Base-by-base conservation (phyloP, 1,284 basidiomycete genomes). In the Puccinia brachypodii region DNA sequence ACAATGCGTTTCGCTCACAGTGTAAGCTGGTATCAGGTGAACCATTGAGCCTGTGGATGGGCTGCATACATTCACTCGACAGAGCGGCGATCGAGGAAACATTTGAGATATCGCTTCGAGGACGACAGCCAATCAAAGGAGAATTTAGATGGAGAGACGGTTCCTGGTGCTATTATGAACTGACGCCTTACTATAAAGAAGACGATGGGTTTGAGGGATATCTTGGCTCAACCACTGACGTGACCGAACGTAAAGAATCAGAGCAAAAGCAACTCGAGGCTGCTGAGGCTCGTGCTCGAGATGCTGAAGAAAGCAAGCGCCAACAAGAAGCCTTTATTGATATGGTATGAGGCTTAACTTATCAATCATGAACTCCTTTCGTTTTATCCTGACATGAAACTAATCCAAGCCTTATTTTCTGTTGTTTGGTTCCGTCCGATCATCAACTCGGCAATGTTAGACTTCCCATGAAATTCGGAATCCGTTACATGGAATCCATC, bases 201-300 rank as follows among this genome's bases (percentile, higher is more conserved):
- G 14, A 73, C 25, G 53, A 82, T 44, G 4, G 56, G n/a, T 60
- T 58, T 42, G 71, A 75, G 28, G 84, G 79, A 2, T 85, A 84
- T 75, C 84, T 84, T 33, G 85, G 83, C 66, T 83, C 84, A 14
- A 81, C 85, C 25, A 85, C 85, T 31, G 85, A 85, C 73, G 84
- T 86, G 47, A 84, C 83, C 0, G 73, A 76, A 31, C 83, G 83
- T 33, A 84, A 84, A 68, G 82, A 82, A 42, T 56, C 83, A 50
- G 84, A 85, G 60, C 50, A 81, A 25, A 77, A 82, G n/a, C 84
- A 84, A 80, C 81, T 85, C 19, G 83, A 83, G n/a, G 83, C 81
- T 36, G 84, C 84, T 58, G 84, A 85, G 64, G 79, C 81, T 73
- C 75, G 84, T 16, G 82, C 82, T 9, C 28, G 75, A 22, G 84